Conservation (phyloP, 306 rosid species). For the Begonia loranthoides region DNA sequence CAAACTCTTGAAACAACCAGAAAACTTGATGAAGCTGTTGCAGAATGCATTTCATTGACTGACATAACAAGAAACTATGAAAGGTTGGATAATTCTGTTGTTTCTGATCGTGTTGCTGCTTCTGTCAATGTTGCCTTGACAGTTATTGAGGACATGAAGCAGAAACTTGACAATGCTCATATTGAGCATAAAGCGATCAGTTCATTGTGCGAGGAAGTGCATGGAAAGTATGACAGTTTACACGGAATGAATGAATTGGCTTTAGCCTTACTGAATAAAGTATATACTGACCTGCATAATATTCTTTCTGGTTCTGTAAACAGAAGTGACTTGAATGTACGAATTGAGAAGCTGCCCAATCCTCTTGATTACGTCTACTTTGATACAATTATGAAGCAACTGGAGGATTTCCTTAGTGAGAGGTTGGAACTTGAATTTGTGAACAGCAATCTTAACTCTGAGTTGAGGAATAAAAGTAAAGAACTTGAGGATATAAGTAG, state of each 20-base stretch:
- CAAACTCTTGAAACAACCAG: slow-evolving; percentile 37
- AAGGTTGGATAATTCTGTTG: slow-evolving; percentile 13
- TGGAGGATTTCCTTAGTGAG: slow-evolving; percentile 34
- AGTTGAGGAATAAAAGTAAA: slow-evolving; percentile 39
- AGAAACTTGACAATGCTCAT: slow-evolving; percentile 43
- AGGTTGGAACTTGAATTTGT: slow-evolving; percentile 49
- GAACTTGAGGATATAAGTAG: slow-evolving; percentile 50
- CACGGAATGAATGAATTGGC: slow-evolving; percentile 52
- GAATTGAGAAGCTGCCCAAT: slow-evolving; percentile 35
- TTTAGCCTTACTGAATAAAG: slow-evolving; percentile 26
- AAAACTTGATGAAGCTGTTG: slow-evolving; percentile 52
- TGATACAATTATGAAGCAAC: slow-evolving; percentile 30
- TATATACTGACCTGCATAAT: slow-evolving; percentile 33
- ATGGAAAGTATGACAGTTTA: slow-evolving; percentile 39
- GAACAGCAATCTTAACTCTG: slow-evolving; percentile 37
- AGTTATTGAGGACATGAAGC: slow-evolving; percentile 49
- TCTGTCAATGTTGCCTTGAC: slow-evolving; percentile 46
- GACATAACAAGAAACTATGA: slow-evolving; percentile 13
- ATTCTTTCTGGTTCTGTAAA: slow-evolving; percentile 28
- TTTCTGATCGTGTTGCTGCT: slow-evolving; percentile 22
- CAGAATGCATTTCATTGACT: slow-evolving; percentile 19
- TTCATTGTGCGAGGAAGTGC: slow-evolving; percentile 38
- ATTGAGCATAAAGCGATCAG: slow-evolving; percentile 34
- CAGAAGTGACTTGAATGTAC: slow-evolving; percentile 28
- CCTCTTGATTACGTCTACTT: slow-evolving; percentile 47